Evolutionary conservation across 129 eudicot genomes (phyloP), one percentile per base, ranked within the genome.

Genomic region (Pseudognaphalium luteoalbum): DNA sequence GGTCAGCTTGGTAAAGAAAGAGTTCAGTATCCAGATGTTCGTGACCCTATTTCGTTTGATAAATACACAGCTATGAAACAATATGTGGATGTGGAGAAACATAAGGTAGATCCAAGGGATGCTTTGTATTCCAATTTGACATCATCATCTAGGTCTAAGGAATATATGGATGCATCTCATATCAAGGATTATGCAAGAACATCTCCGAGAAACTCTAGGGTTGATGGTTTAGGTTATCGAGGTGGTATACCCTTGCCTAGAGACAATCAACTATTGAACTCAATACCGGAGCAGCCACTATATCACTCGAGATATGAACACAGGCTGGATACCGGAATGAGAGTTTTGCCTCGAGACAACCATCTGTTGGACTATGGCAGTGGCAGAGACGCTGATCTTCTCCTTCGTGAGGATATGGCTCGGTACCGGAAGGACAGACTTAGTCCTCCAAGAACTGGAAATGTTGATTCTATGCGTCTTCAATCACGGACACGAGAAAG

Each of bases 121-220:
- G 34, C 57, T 16, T 17, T 70, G 39, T 81, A 78, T 61, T 67
- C 77, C 30, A 28, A 44, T 57, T 14, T 70, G 57, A 42, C 74
- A 30, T 66, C 74, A 30, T 66, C 77, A n/a, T 61, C 76, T 32
- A 80, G 79, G 76, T 81, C 84, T 66, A 81, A 73, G 63, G 87
- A 83, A 41, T 56, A 76, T 47, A 63, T 42, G 16, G 83, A 74
- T 60, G 74, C 78, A 21, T 71, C 86, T 60, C 85, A 77, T 47
- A 50, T 80, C 42, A 81, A 81, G 51, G 87, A 83, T 69, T 74
- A 77, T 81, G 71, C 76, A 73, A 71, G 86, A 76, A 70, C 80
- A 56, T 81, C 88, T 50, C 76, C 80, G 7, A 52, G 82, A 83
- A 81, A 80, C 34, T 71, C 77, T 4, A 83, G 82, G 41, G 68